A percentile compares a stretch with the other conserved stretches of the same genome.
Evolutionary conservation across 768 basidiomycete species (phyloP).

Genomic region (Hebeloma cylindrosporum): DNA sequence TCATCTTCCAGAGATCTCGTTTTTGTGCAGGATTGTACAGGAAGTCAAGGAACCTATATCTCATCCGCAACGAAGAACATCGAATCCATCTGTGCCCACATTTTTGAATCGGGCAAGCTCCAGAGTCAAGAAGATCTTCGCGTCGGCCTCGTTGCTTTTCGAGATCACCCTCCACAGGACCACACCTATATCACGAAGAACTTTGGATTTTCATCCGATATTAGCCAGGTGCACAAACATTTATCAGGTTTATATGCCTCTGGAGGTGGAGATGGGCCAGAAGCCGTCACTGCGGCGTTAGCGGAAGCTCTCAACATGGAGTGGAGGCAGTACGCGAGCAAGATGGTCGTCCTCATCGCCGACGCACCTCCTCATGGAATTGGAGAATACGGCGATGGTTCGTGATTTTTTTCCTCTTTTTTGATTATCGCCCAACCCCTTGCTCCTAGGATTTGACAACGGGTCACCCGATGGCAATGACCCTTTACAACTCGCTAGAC

Average conservation of each 20-base stretch:
- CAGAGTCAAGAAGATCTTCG: conserved; percentile 83
- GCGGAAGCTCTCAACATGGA: conserved; percentile 86
- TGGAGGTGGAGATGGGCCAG: conserved; percentile 93
- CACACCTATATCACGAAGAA: conserved; percentile 92
- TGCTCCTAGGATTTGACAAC: conserved; percentile 75
- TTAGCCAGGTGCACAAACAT: conserved; percentile 80
- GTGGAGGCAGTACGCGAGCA: conserved; percentile 85
- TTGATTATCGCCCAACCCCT: conserved; percentile 13
- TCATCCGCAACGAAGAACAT: conserved; percentile 96
- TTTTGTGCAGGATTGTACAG: conserved; percentile 95
- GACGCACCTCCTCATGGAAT: conserved; percentile 98
- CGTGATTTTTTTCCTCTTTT: conserved; percentile 21
- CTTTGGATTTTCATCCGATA: conserved; percentile 93
- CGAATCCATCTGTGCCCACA: conserved; percentile 91
- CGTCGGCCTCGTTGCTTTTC: conserved; percentile 90
- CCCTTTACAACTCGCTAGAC: conserved; percentile 81
- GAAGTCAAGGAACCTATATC: conserved; percentile 87
- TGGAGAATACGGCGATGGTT: conserved; percentile 95
- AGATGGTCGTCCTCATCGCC: conserved; percentile 96
- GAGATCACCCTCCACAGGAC: conserved; percentile 97
- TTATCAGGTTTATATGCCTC: conserved; percentile 84
- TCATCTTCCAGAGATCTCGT: conserved; percentile 72
- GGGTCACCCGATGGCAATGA: conserved; percentile 95
- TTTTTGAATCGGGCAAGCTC: conserved; percentile 93
- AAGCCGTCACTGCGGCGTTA: conserved; percentile 93